These are phyloP conservation scores for Iberis pinnata DNA, from an alignment of 345 rosid species.

Conservation along the genomic window DNA sequence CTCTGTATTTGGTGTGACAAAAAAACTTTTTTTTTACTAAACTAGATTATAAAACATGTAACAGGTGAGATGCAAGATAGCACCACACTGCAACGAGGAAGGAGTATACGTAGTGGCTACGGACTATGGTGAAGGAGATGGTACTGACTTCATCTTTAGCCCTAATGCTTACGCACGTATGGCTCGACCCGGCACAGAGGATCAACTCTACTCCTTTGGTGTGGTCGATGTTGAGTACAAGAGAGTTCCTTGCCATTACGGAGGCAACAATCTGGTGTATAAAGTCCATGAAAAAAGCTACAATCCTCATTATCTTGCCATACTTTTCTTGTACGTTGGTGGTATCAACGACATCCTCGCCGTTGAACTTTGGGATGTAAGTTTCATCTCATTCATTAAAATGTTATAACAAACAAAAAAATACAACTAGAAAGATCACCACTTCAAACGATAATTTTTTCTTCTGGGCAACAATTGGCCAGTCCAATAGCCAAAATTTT, in stretches of 20 bases:
- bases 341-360: conserved; percentile 55
- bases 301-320: conserved; percentile 57
- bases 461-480: no score
- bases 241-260: conserved; percentile 55
- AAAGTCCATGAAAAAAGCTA: conserved; percentile 70
- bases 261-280: conserved; percentile 39
- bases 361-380: conserved; percentile 61
- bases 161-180: conserved; percentile 49
- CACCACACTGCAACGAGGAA: conserved; percentile 48
- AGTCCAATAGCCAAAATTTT: no score
- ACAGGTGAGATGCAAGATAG: conserved; percentile 68
- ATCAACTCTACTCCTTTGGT: conserved; percentile 50
- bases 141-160: conserved; percentile 79
- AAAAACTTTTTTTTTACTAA: no score
- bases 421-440: no score
- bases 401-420: neutral
- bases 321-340: conserved; percentile 42
- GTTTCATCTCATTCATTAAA: neutral
- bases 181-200: conserved; percentile 35
- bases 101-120: conserved; percentile 69
- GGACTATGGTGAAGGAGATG: conserved; percentile 76
- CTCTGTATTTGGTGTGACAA: no score
- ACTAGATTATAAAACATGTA: neutral
- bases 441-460: no score
- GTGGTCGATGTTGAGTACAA: conserved; percentile 72